Evolutionary conservation across 306 rosid genomes (phyloP).

Genomic region (Pyrus pyrifolia): DNA sequence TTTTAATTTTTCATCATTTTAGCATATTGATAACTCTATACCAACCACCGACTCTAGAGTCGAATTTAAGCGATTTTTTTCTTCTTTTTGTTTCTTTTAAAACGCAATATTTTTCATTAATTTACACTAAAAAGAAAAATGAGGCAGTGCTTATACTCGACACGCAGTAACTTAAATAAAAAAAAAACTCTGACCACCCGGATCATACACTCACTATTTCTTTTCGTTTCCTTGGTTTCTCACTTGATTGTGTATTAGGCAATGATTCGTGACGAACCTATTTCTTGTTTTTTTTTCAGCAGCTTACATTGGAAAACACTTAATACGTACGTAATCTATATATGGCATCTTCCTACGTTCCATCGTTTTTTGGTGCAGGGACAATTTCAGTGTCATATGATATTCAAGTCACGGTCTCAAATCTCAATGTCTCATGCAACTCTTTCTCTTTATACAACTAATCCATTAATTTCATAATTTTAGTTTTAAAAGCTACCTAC

Average conservation of each 20-base stretch:
- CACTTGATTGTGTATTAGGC: not conserved
- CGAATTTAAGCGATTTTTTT: no score
- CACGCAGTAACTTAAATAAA: no score
- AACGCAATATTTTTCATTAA: no score
- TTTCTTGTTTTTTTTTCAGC: not conserved
- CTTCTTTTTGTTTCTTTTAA: no score
- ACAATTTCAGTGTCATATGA: no score
- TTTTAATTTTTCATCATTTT: no score
- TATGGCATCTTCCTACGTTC: not conserved
- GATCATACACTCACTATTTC: no score
- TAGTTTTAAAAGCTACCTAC: not conserved
- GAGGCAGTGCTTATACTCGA: no score
- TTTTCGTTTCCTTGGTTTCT: not conserved
- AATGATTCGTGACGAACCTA: not conserved
- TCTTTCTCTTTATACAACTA: not conserved
- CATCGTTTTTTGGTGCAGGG: not conserved
- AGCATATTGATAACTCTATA: no score
- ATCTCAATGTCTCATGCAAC: not conserved
- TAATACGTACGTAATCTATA: not conserved
- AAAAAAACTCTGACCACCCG: no score
- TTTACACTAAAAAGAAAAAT: no score
- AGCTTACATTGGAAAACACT: not conserved
- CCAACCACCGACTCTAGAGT: no score
- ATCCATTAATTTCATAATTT: not conserved
- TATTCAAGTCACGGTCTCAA: not conserved